Percentiles rank a stretch among this genome's conserved stretches.
Conservation (phyloP, 805 yeast species). For the Diddensiella caesifluorescens region DNA sequence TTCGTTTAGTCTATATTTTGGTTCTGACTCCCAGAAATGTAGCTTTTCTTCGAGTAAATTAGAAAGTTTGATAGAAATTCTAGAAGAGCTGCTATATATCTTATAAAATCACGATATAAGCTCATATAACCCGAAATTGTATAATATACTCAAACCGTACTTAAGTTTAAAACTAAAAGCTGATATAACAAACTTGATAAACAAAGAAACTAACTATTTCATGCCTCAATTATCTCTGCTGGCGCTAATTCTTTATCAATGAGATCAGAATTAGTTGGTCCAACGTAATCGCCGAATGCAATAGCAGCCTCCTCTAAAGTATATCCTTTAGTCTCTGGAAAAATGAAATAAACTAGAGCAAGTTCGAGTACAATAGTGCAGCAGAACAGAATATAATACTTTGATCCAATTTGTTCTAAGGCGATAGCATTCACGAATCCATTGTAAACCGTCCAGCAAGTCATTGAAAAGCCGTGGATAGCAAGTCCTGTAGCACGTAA, state of each 20-base stretch:
- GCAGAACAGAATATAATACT: conserved; percentile 38
- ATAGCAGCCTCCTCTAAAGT: conserved; percentile 5
- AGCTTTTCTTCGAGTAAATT: too few relatives aligned
- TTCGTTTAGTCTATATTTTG: too few relatives aligned
- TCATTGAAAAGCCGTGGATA: conserved; percentile 18
- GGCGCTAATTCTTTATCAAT: too few relatives aligned
- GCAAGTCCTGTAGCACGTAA: conserved; percentile 17
- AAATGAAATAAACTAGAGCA: conserved; percentile 21
- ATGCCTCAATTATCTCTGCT: neutral
- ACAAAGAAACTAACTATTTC: neutral
- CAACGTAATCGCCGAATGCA: conserved; percentile 4
- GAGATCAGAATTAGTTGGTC: too few relatives aligned
- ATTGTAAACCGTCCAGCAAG: conserved; percentile 8
- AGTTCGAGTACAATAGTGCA: conserved; percentile 28
- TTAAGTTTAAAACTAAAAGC: neutral
- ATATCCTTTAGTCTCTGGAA: conserved; percentile 7
- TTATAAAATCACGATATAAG: conserved; percentile 4
- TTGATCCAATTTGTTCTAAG: conserved; percentile 39
- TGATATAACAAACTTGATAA: neutral
- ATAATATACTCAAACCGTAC: neutral
- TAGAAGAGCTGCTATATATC: too few relatives aligned
- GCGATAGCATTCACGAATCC: conserved; percentile 6
- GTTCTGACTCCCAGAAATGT: too few relatives aligned
- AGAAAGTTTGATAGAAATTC: too few relatives aligned
- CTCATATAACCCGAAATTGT: neutral